phyloP scores from a whole-genome alignment of 2,329 filamentous ascomycete species.

The Pyricularia sp. region DNA sequence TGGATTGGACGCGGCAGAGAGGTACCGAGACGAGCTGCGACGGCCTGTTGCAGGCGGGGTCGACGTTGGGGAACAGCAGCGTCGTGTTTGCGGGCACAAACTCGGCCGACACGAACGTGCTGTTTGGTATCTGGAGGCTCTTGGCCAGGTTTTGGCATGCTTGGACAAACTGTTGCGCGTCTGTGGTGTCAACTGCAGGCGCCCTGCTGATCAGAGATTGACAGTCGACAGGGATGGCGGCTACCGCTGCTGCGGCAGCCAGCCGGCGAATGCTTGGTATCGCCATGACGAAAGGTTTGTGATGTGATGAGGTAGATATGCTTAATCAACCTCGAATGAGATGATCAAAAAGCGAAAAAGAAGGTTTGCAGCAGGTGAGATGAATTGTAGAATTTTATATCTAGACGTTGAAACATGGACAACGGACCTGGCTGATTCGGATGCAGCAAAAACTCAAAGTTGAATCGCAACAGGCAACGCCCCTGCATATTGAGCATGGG shows the following conservation, averaged over 20 bases:
- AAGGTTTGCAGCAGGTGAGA: not conserved
- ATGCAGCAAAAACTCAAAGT: too few species aligned
- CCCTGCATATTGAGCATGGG: not conserved
- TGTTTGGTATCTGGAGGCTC: not conserved
- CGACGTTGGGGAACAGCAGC: constrained; percentile 7
- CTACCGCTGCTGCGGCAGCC: not conserved
- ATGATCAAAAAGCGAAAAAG: not conserved
- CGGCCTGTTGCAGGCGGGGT: constrained; percentile 7
- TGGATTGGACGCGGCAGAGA: constrained; percentile 18
- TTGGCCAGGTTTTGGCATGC: not conserved
- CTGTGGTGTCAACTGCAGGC: not conserved
- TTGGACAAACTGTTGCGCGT: not conserved
- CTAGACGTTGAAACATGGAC: not conserved
- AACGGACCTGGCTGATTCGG: too few species aligned
- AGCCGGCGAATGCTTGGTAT: not conserved
- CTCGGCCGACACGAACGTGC: not conserved
- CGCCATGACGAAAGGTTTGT: not conserved
- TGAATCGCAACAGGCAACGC: not conserved
- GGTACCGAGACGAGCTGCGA: constrained; percentile 8
- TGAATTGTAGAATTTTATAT: not conserved
- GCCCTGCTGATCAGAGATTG: not conserved
- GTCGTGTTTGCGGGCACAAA: constrained; percentile 2
- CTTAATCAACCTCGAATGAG: not conserved
- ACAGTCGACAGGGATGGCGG: not conserved
- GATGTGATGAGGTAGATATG: not conserved